phyloP scores from a whole-genome alignment of 805 yeast genomes.

The Hyphopichia homilentoma region DNA sequence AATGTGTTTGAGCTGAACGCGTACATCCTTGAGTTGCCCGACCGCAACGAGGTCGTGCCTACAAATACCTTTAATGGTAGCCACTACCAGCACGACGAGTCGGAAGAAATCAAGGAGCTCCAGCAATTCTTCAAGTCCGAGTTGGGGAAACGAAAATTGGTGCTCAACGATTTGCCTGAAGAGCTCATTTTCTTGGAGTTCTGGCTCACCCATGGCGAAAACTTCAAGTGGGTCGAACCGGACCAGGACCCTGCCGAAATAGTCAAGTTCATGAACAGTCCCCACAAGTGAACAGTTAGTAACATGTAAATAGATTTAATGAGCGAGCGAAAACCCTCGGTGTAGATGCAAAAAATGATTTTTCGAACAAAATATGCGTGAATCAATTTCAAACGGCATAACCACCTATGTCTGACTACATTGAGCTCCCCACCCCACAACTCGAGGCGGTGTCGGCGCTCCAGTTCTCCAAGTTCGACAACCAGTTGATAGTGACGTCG shows the following conservation, averaged over 20 bases:
- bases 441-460: conserved; percentile 43
- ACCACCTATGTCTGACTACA: no score
- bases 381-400: no score
- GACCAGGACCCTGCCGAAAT: conserved; percentile 44
- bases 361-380: no score
- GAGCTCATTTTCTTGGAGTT: conserved; percentile 34
- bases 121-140: conserved; percentile 18
- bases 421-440: conserved; percentile 18
- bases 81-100: neutral
- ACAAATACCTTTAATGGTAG: neutral
- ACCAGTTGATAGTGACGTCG: conserved; percentile 46
- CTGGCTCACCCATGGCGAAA: conserved; percentile 34
- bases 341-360: no score
- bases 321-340: no score
- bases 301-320: no score
- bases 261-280: conserved; percentile 6
- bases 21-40: conserved; percentile 21
- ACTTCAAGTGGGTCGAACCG: conserved; percentile 42
- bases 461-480: conserved; percentile 29
- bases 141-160: conserved; percentile 27
- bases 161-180: conserved; percentile 32
- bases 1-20: conserved; percentile 16
- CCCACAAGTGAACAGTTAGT: no score
- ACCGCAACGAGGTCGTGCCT: neutral
- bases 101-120: conserved; percentile 7